Conservation (phyloP, 805 yeast genomes). For the Cyberlindnera japonica region DNA sequence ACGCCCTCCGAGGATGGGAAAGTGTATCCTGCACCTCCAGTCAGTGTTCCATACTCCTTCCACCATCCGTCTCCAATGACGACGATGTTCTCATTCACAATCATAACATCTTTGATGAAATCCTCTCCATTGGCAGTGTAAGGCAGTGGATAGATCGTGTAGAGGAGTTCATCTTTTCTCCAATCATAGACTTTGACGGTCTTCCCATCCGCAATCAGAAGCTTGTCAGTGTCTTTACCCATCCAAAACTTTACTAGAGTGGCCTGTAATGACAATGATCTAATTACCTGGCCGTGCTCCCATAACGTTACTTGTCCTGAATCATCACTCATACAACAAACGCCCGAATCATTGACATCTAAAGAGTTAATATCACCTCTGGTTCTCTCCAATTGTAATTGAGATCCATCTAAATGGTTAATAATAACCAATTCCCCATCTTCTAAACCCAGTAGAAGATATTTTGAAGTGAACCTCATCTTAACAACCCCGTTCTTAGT, state of each 20-base stretch:
- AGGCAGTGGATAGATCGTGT: constrained; percentile 31
- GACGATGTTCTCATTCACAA: constrained; percentile 24
- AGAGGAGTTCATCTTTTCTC: constrained; percentile 29
- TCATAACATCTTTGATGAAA: constrained; percentile 22
- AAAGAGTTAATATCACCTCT: constrained; percentile 26
- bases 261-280: constrained; percentile 17
- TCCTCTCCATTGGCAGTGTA: constrained; percentile 15
- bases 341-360: constrained; percentile 30
- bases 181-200: constrained; percentile 33
- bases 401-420: constrained; percentile 22
- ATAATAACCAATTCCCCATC: constrained; percentile 20
- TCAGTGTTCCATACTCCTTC: constrained; percentile 28
- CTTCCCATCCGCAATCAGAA: constrained; percentile 33
- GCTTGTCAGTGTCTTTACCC: constrained; percentile 30
- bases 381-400: constrained; percentile 6
- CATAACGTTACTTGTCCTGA: constrained; percentile 30
- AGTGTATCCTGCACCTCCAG: constrained; percentile 36
- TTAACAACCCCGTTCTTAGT: constrained; percentile 14
- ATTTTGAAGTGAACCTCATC: constrained; percentile 23
- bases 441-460: constrained; percentile 18
- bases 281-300: constrained; percentile 23
- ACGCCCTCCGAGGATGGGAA: constrained; percentile 15
- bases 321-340: constrained; percentile 31
- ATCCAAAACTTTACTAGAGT: constrained; percentile 32
- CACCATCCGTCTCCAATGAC: constrained; percentile 35